phyloP scores from a whole-genome alignment of 805 yeast species.

The Zygosaccharomyces bailii region DNA sequence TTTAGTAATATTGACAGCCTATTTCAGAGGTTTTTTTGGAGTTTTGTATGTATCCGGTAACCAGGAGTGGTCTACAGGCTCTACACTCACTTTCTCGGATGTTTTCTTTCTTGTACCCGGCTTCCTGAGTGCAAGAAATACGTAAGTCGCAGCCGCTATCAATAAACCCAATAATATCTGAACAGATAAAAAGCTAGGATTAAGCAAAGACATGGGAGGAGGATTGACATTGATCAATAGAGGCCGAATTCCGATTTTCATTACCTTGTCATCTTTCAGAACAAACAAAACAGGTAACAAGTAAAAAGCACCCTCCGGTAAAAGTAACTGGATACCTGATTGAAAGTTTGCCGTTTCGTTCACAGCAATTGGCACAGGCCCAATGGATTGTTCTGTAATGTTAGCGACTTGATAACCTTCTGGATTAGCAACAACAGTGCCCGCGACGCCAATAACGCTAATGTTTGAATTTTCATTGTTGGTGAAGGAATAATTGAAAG shows the following conservation, averaged over 20 bases:
- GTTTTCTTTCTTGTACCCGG: conserved; percentile 10
- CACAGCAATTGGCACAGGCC: conserved; percentile 52
- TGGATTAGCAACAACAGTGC: conserved; percentile 54
- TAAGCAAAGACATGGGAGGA: conserved; percentile 61
- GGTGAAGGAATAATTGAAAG: conserved; percentile 48
- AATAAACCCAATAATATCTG: conserved; percentile 51
- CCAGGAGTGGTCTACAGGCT: conserved; percentile 47
- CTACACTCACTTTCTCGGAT: conserved; percentile 1
- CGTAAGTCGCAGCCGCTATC: conserved; percentile 49
- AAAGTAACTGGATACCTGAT: conserved; percentile 58
- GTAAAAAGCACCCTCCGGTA: conserved; percentile 54
- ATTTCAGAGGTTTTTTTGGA: conserved; percentile 33
- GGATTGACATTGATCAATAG: conserved; percentile 60
- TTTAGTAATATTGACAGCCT: too few species aligned
- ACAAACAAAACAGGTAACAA: conserved; percentile 60
- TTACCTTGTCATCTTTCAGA: conserved; percentile 46
- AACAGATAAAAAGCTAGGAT: conserved; percentile 67
- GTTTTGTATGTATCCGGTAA: conserved; percentile 54
- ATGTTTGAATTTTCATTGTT: conserved; percentile 52
- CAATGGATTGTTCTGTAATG: conserved; percentile 61
- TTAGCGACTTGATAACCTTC: conserved; percentile 53
- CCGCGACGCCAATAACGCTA: conserved; percentile 65
- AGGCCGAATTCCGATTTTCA: conserved; percentile 54
- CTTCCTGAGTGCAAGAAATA: conserved; percentile 13
- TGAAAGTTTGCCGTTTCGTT: conserved; percentile 49